A percentile compares a stretch with the other conserved stretches of the same genome.
Conservation (phyloP, 441 rosid species). For the Macaranga tanarius region DNA sequence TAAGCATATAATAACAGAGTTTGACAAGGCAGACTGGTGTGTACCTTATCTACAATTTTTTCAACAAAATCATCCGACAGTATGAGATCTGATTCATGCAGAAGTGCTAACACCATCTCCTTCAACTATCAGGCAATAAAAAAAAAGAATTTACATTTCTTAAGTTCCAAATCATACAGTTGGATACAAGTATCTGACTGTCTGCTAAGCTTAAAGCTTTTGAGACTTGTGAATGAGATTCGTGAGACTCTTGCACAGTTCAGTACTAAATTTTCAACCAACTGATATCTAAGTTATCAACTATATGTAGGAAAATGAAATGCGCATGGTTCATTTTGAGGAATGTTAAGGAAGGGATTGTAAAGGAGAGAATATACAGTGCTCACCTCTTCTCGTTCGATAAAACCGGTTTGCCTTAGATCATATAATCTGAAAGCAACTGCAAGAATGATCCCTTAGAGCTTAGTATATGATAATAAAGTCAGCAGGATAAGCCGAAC, state of each 20-base stretch:
- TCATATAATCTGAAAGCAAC: constrained; percentile 89
- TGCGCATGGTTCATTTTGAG: background rate
- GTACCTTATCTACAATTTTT: constrained; percentile 71
- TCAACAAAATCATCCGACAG: constrained; percentile 67
- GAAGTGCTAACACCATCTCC: constrained; percentile 87
- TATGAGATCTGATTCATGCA: constrained; percentile 74
- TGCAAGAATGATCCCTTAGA: constrained; percentile 30
- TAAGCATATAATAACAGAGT: no score
- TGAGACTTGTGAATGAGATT: no score
- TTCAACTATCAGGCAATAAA: constrained; percentile 46
- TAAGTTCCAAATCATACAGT: background rate
- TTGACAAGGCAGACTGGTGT: constrained; percentile 1
- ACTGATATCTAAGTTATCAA: background rate
- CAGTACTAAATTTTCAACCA: no score
- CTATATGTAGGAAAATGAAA: background rate
- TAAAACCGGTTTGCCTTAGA: constrained; percentile 77
- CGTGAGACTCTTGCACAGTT: no score
- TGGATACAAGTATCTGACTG: no score
- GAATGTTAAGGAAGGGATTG: background rate
- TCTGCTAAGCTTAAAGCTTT: no score
- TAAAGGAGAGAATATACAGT: background rate
- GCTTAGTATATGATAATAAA: constrained; percentile 8
- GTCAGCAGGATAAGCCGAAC: background rate
- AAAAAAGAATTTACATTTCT: background rate
- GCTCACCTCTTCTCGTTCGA: constrained; percentile 84